Conservation (phyloP, 2,329 filamentous ascomycete species). For the Dactylonectria estremocensis region DNA sequence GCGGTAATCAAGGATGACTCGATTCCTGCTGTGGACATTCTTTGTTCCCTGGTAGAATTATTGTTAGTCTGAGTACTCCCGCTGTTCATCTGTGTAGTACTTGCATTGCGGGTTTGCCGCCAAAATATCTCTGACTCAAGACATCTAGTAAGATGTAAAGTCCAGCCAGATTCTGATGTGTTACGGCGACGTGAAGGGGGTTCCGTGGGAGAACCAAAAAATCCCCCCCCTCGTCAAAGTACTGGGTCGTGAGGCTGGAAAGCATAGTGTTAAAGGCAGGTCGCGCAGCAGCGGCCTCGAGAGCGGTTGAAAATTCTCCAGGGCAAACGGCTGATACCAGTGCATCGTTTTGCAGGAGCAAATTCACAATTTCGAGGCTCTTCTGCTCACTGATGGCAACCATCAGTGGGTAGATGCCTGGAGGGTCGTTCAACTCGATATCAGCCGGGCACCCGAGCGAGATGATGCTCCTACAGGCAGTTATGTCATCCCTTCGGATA, state of each 20-base stretch:
- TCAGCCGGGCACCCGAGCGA: neutral
- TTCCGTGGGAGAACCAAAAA: neutral
- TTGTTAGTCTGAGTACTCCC: neutral
- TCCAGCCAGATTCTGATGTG: neutral
- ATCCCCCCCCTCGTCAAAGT: neutral
- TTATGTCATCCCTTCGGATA: neutral
- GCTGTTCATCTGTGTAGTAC: neutral
- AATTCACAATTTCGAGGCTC: neutral
- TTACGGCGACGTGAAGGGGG: constrained; percentile 1
- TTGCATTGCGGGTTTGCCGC: neutral
- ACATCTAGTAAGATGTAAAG: neutral
- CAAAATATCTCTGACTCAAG: neutral
- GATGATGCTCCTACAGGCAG: neutral
- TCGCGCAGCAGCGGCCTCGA: neutral
- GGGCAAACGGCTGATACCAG: neutral
- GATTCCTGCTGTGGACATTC: neutral
- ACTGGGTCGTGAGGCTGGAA: neutral
- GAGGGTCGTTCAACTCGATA: neutral
- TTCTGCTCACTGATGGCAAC: neutral
- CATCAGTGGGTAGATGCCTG: neutral
- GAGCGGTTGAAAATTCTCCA: neutral
- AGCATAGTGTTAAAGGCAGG: neutral
- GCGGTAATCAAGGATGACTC: neutral
- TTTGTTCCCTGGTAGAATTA: neutral
- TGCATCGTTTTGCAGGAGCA: neutral